phyloP scores from a whole-genome alignment of 805 yeast genomes.

The Nematodospora valgi region DNA sequence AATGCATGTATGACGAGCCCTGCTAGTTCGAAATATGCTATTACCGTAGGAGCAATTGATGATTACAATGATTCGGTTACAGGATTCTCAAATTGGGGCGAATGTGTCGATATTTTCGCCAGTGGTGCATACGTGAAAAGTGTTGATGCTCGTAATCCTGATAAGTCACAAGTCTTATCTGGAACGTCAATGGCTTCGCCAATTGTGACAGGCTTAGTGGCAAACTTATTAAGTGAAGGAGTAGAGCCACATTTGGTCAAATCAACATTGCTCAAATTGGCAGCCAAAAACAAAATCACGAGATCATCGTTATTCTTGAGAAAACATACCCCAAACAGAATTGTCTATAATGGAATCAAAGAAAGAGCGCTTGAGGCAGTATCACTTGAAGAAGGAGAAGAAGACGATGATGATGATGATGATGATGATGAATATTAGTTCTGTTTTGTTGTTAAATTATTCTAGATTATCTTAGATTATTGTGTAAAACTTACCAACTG shows the following conservation, averaged over 20 bases:
- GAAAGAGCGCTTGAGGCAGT: slow-evolving; percentile 1
- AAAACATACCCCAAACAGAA: slow-evolving; percentile 58
- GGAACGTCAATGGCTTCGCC: slow-evolving; percentile 88
- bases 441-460: too few species aligned
- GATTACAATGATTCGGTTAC: slow-evolving; percentile 71
- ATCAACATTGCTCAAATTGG: slow-evolving; percentile 37
- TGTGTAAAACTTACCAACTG: too few species aligned
- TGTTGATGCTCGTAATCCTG: slow-evolving; percentile 7
- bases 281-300: slow-evolving; percentile 49
- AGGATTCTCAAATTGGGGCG: slow-evolving; percentile 85
- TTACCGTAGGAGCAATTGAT: slow-evolving; percentile 88
- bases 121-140: slow-evolving; percentile 72
- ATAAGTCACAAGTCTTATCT: slow-evolving; percentile 40
- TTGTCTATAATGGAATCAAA: slow-evolving; percentile 34
- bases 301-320: slow-evolving; percentile 42
- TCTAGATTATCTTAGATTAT: too few species aligned
- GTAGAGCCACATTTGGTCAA: slow-evolving; percentile 40
- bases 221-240: slow-evolving; percentile 53
- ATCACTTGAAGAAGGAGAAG: slow-evolving; percentile 9
- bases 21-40: slow-evolving; percentile 67
- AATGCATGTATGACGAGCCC: slow-evolving; percentile 88
- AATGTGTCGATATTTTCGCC: slow-evolving; percentile 84
- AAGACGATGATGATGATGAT: slow-evolving; percentile 1
- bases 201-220: slow-evolving; percentile 62
- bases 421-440: too few species aligned